Base-by-base conservation (phyloP, 2,329 filamentous ascomycete genomes). In the Grosmannia serpens region DNA sequence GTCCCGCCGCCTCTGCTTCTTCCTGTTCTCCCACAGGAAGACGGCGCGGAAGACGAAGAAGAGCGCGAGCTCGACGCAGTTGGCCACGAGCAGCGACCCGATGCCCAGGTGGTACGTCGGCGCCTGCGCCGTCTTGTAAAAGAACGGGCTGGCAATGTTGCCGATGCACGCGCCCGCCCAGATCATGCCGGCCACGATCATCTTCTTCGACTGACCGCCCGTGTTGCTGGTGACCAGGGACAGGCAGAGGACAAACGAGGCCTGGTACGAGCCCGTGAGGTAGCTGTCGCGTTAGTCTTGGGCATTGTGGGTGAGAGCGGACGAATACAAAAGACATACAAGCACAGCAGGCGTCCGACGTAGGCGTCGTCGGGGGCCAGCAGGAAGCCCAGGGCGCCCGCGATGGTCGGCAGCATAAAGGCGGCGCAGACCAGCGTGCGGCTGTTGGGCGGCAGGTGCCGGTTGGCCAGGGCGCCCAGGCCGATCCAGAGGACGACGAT, bases 131-230 rank as follows among this genome's bases (percentile, higher is more conserved):
- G 75, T 69, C 55, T 77, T 77, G 68, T 84, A 86, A 70, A 86
- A 85, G 67, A 85, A 85, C 0, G 83, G 83, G 0, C 82, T 78
- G 6, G 75, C 76, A 53, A 85, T 83, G 64, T 85, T 85, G 9
- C 82, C 82, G 1, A 78, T 74, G 46, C 61, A 60, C 33, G 62
- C 62, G 27, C 57, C 60, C 9, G 57, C 46, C 49, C 58, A 59
- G 55, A 61, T 58, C 47, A 57, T 17, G 58, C 58, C 55, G 50
- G 57, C 33, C n/a, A 55, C 52, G 63, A 81, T 83, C 58, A 80
- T 80, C 66, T 86, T 84, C 66, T 85, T 85, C 1, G 81, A 83
- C 61, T 83, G 80, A 0, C 81, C 81, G 3, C 72, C 75, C 0
- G 74, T 76, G 63, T 81, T 80, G 44, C 75, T 75, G 0, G 75